These are phyloP conservation scores for Candida corydali DNA, from an alignment of 805 yeast species.

Conservation along the genomic window DNA sequence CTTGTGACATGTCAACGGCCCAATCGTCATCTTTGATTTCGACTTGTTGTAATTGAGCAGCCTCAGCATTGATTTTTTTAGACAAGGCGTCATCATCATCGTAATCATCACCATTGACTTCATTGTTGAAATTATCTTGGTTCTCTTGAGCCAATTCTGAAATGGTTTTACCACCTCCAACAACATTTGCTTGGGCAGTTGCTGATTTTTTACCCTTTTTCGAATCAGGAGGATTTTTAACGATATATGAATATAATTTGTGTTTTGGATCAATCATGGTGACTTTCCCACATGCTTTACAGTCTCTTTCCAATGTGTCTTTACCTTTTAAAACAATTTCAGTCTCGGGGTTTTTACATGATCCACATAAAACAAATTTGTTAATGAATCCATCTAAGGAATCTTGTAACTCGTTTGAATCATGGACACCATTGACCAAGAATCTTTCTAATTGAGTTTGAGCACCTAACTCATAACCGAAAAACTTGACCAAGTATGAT, in stretches of 20 bases:
- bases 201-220: slow-evolving; percentile 74
- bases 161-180: slow-evolving; percentile 81
- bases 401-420: slow-evolving; percentile 86
- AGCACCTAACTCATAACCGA: slow-evolving; percentile 96
- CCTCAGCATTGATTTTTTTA: slow-evolving; percentile 78
- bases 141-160: slow-evolving; percentile 67
- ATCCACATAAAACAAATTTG: slow-evolving; percentile 88
- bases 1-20: slow-evolving; percentile 97
- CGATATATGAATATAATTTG: slow-evolving; percentile 79
- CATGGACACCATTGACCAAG: slow-evolving; percentile 93
- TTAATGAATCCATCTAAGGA: slow-evolving; percentile 89
- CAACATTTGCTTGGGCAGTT: slow-evolving; percentile 84
- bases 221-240: slow-evolving; percentile 80
- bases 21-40: slow-evolving; percentile 87
- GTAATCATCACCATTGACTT: slow-evolving; percentile 28
- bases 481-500: slow-evolving; percentile 85
- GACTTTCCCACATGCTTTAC: slow-evolving; percentile 97
- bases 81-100: slow-evolving; percentile 73
- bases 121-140: slow-evolving; percentile 27
- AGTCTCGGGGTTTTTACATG: slow-evolving; percentile 97
- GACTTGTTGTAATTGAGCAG: slow-evolving; percentile 53
- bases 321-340: slow-evolving; percentile 77
- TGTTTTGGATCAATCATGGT: slow-evolving; percentile 80
- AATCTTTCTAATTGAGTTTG: slow-evolving; percentile 89
- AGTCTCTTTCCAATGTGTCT: slow-evolving; percentile 78